Evolutionary conservation across 805 yeast genomes (phyloP).

Genomic region (Yueomyces sp.): DNA sequence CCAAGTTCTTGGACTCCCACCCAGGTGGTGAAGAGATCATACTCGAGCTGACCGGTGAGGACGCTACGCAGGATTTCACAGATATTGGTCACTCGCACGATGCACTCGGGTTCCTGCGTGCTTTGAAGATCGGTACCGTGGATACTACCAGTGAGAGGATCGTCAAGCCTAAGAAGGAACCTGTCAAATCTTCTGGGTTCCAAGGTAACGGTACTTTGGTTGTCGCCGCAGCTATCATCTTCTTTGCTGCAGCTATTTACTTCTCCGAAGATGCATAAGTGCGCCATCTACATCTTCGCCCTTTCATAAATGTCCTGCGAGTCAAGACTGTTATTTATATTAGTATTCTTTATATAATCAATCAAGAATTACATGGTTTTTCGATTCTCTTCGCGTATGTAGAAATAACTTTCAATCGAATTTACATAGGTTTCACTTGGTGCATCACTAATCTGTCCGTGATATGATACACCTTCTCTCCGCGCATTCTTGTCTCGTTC

Average conservation of each 20-base stretch:
- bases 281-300: too few species aligned
- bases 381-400: too few species aligned
- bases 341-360: too few species aligned
- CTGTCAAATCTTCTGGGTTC: constrained; percentile 33
- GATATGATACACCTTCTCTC: constrained; percentile 15
- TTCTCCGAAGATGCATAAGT: constrained; percentile 7
- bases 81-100: constrained; percentile 98
- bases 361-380: too few species aligned
- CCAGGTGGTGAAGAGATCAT: constrained; percentile 81
- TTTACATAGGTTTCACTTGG: constrained; percentile 17
- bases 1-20: constrained; percentile 40
- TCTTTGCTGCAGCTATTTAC: constrained; percentile 18
- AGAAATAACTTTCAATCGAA: neutral
- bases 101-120: constrained; percentile 65
- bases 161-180: constrained; percentile 7
- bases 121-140: constrained; percentile 63
- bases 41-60: constrained; percentile 67
- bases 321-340: too few species aligned
- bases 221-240: constrained; percentile 52
- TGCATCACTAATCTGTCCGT: constrained; percentile 16
- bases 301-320: too few species aligned
- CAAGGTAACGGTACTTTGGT: constrained; percentile 69
- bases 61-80: constrained; percentile 69
- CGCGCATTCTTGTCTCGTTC: neutral
- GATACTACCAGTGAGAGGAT: constrained; percentile 44